Evolutionary conservation across 2,329 filamentous ascomycete species (phyloP).

Genomic region (Monosporascus sp.): DNA sequence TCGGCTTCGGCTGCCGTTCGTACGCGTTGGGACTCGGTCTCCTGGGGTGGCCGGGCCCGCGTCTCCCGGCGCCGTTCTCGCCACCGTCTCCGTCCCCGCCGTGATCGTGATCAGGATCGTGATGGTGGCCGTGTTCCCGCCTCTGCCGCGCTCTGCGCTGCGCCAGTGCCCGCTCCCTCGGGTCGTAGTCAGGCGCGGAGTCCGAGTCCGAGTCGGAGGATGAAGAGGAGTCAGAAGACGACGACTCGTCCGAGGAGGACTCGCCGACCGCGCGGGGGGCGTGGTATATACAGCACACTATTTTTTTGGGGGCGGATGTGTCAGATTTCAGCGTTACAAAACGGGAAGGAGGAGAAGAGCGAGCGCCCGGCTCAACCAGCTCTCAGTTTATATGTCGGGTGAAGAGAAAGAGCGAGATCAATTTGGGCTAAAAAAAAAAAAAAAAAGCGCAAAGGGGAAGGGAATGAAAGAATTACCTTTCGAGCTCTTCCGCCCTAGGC

Average conservation of each 20-base stretch:
- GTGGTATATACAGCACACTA: slow-evolving; percentile 99
- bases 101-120: slow-evolving; percentile 22
- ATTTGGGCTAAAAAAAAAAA: too few relatives aligned
- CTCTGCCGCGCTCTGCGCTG: slow-evolving; percentile 20
- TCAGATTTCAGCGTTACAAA: background rate
- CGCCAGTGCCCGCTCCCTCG: slow-evolving; percentile 20
- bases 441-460: background rate
- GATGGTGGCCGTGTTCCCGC: slow-evolving; percentile 27
- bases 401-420: background rate
- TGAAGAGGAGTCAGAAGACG: slow-evolving; percentile 44
- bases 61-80: slow-evolving; percentile 13
- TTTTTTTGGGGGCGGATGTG: background rate
- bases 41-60: slow-evolving; percentile 20
- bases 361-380: too few relatives aligned
- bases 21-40: slow-evolving; percentile 75
- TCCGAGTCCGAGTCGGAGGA: slow-evolving; percentile 50
- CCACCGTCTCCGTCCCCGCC: slow-evolving; percentile 30
- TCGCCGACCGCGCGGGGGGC: slow-evolving; percentile 76
- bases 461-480: slow-evolving; percentile 59
- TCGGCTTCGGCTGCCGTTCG: slow-evolving; percentile 65
- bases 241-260: slow-evolving; percentile 56
- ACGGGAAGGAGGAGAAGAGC: too few relatives aligned
- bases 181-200: slow-evolving; percentile 24
- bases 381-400: background rate
- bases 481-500: slow-evolving; percentile 85